Base-by-base conservation (phyloP, 225 moss, liverwort and hornwort genomes). In the Thuidium tamariscinum region DNA sequence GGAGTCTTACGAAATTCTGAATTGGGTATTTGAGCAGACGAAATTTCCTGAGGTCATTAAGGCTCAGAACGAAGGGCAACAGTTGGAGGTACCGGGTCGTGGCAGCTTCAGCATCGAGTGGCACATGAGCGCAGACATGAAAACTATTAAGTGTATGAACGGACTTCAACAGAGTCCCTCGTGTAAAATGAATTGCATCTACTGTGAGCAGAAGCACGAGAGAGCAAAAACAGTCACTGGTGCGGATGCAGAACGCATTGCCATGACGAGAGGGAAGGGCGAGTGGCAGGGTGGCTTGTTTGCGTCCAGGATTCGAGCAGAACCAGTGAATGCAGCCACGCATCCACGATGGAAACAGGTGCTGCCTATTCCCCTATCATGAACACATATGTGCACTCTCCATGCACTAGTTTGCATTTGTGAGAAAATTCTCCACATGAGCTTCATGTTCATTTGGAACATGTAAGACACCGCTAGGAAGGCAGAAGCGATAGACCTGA, bases 231-330 rank as follows among this genome's bases (percentile, higher is more conserved):
- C 8, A 0, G 0, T 5, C 25, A 26, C 5, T 69, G 4, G 5
- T 25, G 15, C 15, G 0, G 41, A 9, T 41, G 69, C 41, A 0
- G 14, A 41, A 41, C 15, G 26, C 4, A 26, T 15, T 0, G 26
- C 41, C 37, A 69, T 41, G 39, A 41, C 4, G 8, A 41, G 69
- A 26, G 15, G 26, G 2, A 70, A 70, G 69, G 69, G 25, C 5
- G 1, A 70, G 3, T 42, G 41, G 70, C 9, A 42, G 0, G 26
- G 42, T 41, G 70, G 70, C 26, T 26, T 70, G 15, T 70, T 70
- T 5, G 70, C 16, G 5, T 25, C 70, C 5, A 8, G 4, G 2
- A 70, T 70, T 42, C 2, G 4, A 70, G 70, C 3, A 0, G 3
- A 70, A 70, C 70, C 3, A 0, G 25, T 41, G 2, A 13, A 70